phyloP scores from a whole-genome alignment of 768 basidiomycete genomes.

The Dioszegia aurantiaca region DNA sequence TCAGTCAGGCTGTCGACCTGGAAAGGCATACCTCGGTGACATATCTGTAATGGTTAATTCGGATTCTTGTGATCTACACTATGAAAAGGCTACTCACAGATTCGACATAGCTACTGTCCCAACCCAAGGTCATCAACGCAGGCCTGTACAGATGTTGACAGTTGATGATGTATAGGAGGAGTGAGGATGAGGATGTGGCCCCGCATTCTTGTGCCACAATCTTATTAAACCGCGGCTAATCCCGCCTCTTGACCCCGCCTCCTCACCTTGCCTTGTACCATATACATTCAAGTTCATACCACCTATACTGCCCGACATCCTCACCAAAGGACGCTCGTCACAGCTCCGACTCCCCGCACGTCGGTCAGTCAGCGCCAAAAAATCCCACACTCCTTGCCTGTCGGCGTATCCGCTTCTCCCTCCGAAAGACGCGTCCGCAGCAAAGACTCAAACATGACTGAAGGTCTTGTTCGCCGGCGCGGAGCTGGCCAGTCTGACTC shows the following conservation, averaged over 20 bases:
- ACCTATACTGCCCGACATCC: background rate
- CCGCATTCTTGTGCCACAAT: background rate
- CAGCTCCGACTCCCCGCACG: too few species aligned
- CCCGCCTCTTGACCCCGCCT: background rate
- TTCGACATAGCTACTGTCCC: too few species aligned
- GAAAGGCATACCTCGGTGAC: slow-evolving; percentile 39
- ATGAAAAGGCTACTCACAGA: slow-evolving; percentile 29
- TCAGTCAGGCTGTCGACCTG: slow-evolving; percentile 3
- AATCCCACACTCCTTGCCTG: too few species aligned
- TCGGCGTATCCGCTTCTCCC: background rate
- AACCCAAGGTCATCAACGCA: too few species aligned
- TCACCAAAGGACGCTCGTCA: too few species aligned
- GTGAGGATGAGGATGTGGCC: slow-evolving; percentile 1
- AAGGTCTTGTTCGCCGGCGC: slow-evolving; percentile 51
- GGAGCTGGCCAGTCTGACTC: slow-evolving; percentile 35
- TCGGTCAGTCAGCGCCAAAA: too few species aligned
- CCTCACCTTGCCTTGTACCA: background rate
- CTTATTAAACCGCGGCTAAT: slow-evolving; percentile 7
- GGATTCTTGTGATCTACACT: background rate
- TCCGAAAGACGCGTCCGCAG: background rate
- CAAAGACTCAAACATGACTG: slow-evolving; percentile 31
- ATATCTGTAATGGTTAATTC: slow-evolving; percentile 30
- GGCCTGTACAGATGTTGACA: too few species aligned
- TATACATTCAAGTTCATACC: background rate
- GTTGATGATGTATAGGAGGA: slow-evolving; percentile 5